A percentile compares a stretch with the other conserved stretches of the same genome.
These are phyloP conservation scores for Apiosordaria backusii DNA, from an alignment of 495 filamentous ascomycete genomes.

Conservation along the genomic window DNA sequence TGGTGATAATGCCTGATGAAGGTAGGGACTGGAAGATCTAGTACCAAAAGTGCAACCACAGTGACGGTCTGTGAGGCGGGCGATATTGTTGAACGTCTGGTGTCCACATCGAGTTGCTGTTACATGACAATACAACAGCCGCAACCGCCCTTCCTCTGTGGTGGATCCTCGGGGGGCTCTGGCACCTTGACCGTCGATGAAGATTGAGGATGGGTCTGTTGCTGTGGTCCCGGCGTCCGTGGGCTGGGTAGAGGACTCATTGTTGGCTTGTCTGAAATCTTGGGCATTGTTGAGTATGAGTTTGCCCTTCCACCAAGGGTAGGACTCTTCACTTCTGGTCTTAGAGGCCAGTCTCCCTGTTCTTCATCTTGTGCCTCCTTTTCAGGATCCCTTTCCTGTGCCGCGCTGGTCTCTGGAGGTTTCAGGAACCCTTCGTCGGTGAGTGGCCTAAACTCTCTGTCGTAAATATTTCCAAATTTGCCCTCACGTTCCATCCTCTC, in stretches of 20 bases:
- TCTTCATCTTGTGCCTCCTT: constrained; percentile 34
- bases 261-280: constrained; percentile 43
- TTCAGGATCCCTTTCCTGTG: constrained; percentile 23
- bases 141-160: constrained; percentile 44
- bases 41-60: not conserved
- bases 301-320: constrained; percentile 42
- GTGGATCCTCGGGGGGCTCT: constrained; percentile 33
- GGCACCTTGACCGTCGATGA: constrained; percentile 30
- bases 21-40: not conserved
- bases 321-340: constrained; percentile 44
- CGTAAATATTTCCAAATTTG: constrained; percentile 74
- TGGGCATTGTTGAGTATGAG: constrained; percentile 58
- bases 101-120: constrained; percentile 9
- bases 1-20: not conserved
- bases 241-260: constrained; percentile 40
- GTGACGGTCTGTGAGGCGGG: not conserved
- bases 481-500: constrained; percentile 94
- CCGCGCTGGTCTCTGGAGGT: constrained; percentile 37
- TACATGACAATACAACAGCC: constrained; percentile 56
- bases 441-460: constrained; percentile 75
- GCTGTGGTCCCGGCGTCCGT: constrained; percentile 29
- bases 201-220: constrained; percentile 18
- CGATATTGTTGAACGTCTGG: not conserved
- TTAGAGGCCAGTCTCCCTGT: constrained; percentile 46
- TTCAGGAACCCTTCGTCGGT: constrained; percentile 53